Base-by-base conservation (phyloP, 192 early-diverging fungal genomes). In the Backusella tuberculispora region DNA sequence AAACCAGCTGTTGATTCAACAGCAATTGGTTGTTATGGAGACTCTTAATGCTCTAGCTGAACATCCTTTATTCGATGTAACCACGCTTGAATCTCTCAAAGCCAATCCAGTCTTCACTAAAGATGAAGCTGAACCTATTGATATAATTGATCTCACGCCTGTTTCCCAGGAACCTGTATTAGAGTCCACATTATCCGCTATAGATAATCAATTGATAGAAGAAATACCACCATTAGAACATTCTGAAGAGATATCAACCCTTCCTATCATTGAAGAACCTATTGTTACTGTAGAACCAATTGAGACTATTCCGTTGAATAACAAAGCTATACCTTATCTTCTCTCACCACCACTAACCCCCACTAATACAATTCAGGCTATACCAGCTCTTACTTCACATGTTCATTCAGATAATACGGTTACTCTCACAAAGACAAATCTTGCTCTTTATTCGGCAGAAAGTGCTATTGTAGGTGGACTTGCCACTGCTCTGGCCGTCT, bases 391-490 rank as follows among this genome's bases (percentile, higher is more conserved):
- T 40, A 56, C n/a, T 6, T 47, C 48, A n/a, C 3, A 21, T 73
- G n/a, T 15, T 24, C 68, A 14, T 24, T 53, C n/a, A 19, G 41
- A 63, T 5, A 38, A 53, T 17, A 67, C 45, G 13, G 12, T 79
- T 6, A 21, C 26, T 12, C 42, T 81, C 3, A 71, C 65, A 0
- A 73, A 78, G 48, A 67, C 66, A 12, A 68, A 47, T 45, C 38
- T 76, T 13, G 60, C 69, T 6, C 47, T 78, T 21, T 82, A 82
- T 53, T 73, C 76, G 9, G n/a, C 78, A 29, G 76, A 77, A 48
- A 75, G 81, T 64, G 81, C 81, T 48, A 45, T 82, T n/a, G 74
- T 71, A 34, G 81, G 81, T 63, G 74, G 81, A 19, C 19, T 78
- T 0, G 44, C 76, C 9, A 82, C 81, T 13, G 81, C 81, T 24